phyloP scores from a whole-genome alignment of 345 rosid genomes.

The Eucalyptus polybractea region DNA sequence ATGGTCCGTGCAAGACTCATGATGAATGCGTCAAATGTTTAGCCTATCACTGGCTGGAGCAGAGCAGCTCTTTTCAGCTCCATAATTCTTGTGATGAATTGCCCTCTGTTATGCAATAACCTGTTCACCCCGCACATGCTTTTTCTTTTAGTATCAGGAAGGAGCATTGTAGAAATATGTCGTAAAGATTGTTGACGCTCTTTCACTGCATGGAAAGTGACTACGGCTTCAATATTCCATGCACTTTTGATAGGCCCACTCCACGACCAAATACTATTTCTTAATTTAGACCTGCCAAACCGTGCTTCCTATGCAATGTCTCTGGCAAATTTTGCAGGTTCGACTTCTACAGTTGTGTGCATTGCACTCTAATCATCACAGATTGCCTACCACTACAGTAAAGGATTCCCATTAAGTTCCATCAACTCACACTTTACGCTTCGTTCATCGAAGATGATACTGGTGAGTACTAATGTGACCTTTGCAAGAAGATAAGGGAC shows the following conservation, averaged over 20 bases:
- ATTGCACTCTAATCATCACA: neutral
- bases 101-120: too few relatives aligned
- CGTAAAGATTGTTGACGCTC: neutral
- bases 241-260: neutral
- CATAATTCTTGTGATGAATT: too few relatives aligned
- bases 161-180: neutral
- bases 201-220: neutral
- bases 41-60: too few relatives aligned
- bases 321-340: neutral
- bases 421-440: too few relatives aligned
- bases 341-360: neutral
- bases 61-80: too few relatives aligned
- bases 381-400: too few relatives aligned
- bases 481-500: neutral
- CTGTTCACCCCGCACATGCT: too few relatives aligned
- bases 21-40: accelerated
- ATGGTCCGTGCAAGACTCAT: too few relatives aligned
- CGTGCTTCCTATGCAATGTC: neutral
- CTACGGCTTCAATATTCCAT: accelerated
- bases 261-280: accelerated
- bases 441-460: too few relatives aligned
- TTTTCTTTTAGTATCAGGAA: neutral
- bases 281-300: neutral
- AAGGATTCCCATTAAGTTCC: neutral
- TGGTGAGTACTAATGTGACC: too few relatives aligned